Base-by-base conservation (phyloP, 495 filamentous ascomycete species). In the Rostrohypoxylon terebratum region DNA sequence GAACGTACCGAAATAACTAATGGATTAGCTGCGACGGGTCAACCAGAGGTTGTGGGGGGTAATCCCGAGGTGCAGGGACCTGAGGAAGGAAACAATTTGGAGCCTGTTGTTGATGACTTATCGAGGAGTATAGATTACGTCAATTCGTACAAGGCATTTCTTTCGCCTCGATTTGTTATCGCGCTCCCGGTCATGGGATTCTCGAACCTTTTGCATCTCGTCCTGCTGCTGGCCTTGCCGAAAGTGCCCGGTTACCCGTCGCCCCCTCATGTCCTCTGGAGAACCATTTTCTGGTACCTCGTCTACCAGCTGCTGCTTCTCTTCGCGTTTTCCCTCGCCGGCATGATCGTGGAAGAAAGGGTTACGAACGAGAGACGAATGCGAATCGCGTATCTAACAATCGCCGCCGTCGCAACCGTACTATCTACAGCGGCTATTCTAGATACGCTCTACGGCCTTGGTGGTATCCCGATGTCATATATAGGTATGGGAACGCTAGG, bases 381-480 rank as follows among this genome's bases (percentile, higher is more conserved):
- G 55, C 63, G 45, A 59, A 20, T 20, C 38, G 59, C 62, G 44
- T 75, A 75, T 47, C 45, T 47, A n/a, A 40, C 68, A 47, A 68
- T 75, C n/a, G 68, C 59, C 11, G 48, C 40, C 13, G 18, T 71
- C 11, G 38, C 68, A 16, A 63, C 55, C 4, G 13, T 63, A 20
- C 54, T 75, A 20, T 71, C 72, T 16, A 57, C 68, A 3, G 72
- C 38, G 0, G 68, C 72, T 14, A 71, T 71, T 25, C 28, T 75
- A 4, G 72, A 75, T 28, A 75, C 72, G 1, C 58, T 75, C 0
- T 75, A 71, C 14, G 72, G 72, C 11, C 68, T 75, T 31, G 72
- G 72, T 10, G 72, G 72, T 9, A 68, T 75, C 38, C 72, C 72
- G 16, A 75, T 75, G 72, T 75, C 72, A 31, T 75, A 75, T 18